A percentile compares a stretch with the other conserved stretches of the same genome.
phyloP scores from a whole-genome alignment of 1,284 basidiomycete genomes.

The Hymenochaete sp. region DNA sequence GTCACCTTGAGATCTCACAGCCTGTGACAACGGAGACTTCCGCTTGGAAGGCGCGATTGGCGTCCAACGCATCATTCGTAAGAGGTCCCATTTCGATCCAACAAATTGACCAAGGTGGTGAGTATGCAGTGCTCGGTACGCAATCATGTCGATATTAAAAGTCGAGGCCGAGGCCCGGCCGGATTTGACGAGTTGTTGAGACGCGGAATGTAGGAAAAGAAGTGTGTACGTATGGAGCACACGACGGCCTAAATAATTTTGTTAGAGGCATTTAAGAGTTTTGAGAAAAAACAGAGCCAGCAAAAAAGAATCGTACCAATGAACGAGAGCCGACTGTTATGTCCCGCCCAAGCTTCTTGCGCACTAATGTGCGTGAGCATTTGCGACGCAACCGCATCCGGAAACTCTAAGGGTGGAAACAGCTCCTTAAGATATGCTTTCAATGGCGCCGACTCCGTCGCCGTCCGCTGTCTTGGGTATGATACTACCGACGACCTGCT shows the following conservation, averaged over 20 bases:
- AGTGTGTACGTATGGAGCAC: conserved; percentile 64
- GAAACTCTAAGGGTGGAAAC: conserved; percentile 60
- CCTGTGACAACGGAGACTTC: conserved; percentile 3
- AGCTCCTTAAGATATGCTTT: conserved; percentile 49
- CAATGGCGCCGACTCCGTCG: conserved; percentile 25
- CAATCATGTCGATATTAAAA: conserved; percentile 46
- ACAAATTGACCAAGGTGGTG: conserved; percentile 63
- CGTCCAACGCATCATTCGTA: conserved; percentile 60
- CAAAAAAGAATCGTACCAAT: conserved; percentile 41
- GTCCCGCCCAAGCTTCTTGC: conserved; percentile 48
- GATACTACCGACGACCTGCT: not conserved
- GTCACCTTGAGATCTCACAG: conserved; percentile 16
- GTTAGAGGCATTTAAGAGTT: not conserved
- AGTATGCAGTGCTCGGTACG: conserved; percentile 50
- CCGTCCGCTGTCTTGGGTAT: conserved; percentile 10
- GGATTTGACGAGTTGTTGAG: too few species aligned
- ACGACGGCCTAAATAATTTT: conserved; percentile 50
- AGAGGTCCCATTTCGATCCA: conserved; percentile 63
- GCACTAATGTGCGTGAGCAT: conserved; percentile 72
- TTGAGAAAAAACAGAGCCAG: not conserved
- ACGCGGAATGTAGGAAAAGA: conserved; percentile 56
- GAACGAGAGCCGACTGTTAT: conserved; percentile 63
- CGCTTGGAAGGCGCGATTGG: conserved; percentile 33
- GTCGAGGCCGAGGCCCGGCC: conserved; percentile 21
- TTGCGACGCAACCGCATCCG: conserved; percentile 56